Conservation (phyloP, 2,329 filamentous ascomycete species). For the Calonectria multiphialidica region DNA sequence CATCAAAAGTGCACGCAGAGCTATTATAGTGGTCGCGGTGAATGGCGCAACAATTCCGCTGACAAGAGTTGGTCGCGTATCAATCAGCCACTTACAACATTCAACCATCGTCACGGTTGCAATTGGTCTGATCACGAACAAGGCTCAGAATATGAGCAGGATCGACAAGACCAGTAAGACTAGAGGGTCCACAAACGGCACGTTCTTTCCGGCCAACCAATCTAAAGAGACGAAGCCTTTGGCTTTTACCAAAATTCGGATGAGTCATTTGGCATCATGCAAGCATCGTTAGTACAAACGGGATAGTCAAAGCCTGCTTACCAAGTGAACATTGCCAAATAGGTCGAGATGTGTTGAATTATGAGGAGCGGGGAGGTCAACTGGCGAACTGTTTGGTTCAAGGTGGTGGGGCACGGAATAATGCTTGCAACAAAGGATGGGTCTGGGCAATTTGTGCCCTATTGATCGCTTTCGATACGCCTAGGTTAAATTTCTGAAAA, state of each 20-base stretch:
- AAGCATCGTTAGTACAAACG: background rate
- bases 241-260: background rate
- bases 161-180: background rate
- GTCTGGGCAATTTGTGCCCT: too few species aligned
- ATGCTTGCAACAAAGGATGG: too few species aligned
- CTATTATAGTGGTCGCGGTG: background rate
- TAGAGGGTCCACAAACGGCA: background rate
- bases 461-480: too few species aligned
- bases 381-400: background rate
- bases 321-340: background rate
- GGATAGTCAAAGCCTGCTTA: background rate
- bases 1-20: background rate
- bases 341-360: background rate
- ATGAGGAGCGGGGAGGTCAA: background rate
- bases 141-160: background rate
- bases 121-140: background rate
- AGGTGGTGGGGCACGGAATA: too few species aligned
- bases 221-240: background rate
- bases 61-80: background rate
- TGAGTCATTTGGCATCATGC: background rate
- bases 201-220: background rate
- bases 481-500: too few species aligned
- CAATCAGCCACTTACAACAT: background rate
- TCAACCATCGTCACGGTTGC: background rate
- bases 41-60: background rate